A percentile compares a stretch with the other conserved stretches of the same genome.
Conservation (phyloP, 495 filamentous ascomycete genomes). For the Penicillium nucicola region DNA sequence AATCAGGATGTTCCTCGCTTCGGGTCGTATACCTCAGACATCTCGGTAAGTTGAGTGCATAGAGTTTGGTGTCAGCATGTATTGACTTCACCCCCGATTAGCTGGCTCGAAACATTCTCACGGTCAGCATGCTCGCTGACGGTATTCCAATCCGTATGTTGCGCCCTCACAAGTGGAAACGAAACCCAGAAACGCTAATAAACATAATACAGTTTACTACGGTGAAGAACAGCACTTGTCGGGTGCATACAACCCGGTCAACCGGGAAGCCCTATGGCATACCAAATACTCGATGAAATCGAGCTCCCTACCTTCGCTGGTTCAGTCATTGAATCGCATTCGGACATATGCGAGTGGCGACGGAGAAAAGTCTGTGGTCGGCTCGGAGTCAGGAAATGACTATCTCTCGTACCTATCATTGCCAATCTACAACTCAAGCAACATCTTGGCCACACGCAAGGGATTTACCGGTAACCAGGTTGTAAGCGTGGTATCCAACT, state of each 20-base stretch:
- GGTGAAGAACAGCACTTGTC: conserved; percentile 68
- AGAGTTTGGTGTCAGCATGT: neutral
- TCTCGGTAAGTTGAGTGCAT: conserved; percentile 26
- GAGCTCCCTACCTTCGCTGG: conserved; percentile 30
- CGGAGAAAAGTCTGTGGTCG: conserved; percentile 10
- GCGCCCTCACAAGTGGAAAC: neutral
- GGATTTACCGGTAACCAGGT: conserved; percentile 19
- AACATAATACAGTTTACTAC: conserved; percentile 33
- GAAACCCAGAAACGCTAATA: conserved; percentile 3
- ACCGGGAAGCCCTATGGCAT: conserved; percentile 69
- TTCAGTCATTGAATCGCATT: conserved; percentile 14
- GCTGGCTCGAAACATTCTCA: conserved; percentile 61
- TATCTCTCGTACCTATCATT: conserved; percentile 14
- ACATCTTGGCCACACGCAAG: conserved; percentile 16
- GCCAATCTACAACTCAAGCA: conserved; percentile 13
- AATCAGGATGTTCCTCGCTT: conserved; percentile 69
- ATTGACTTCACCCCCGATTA: conserved; percentile 15
- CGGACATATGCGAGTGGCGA: conserved; percentile 12
- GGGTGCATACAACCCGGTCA: conserved; percentile 55
- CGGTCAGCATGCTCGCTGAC: conserved; percentile 62
- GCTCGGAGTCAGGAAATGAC: conserved; percentile 7
- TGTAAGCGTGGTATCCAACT: conserved; percentile 18
- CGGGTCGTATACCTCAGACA: conserved; percentile 36
- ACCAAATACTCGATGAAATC: conserved; percentile 55
- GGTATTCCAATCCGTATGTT: conserved; percentile 47